These are phyloP conservation scores for Ganoderma leucocontextum DNA, from an alignment of 1,284 basidiomycete genomes.

Conservation along the genomic window DNA sequence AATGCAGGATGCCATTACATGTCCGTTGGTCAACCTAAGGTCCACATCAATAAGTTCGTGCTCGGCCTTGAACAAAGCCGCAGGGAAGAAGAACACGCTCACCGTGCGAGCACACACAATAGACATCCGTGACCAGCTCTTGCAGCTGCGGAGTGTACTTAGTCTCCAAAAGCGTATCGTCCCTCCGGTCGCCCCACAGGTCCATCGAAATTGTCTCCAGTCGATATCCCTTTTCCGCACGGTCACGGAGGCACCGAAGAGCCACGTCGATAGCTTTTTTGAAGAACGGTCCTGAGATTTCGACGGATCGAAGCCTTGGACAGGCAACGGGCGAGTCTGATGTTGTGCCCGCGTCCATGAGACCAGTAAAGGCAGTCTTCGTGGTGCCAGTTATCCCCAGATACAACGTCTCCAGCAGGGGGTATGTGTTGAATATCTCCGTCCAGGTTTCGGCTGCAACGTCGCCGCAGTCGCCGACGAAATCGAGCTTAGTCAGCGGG, in stretches of 20 bases:
- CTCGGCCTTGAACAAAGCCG: background rate
- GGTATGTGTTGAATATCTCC: background rate
- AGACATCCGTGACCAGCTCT: background rate
- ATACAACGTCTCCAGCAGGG: conserved; percentile 1
- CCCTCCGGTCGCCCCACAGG: background rate
- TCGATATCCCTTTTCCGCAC: background rate
- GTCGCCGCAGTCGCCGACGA: background rate
- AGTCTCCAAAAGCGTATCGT: background rate
- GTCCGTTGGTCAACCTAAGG: too few relatives aligned
- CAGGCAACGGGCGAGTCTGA: background rate
- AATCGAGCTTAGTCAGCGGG: background rate
- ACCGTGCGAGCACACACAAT: background rate
- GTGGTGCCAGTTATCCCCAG: background rate
- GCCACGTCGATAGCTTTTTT: background rate
- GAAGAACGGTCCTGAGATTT: background rate
- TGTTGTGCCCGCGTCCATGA: background rate
- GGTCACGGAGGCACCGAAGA: background rate
- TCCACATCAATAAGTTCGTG: too few relatives aligned
- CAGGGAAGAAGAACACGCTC: background rate
- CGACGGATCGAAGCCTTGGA: background rate
- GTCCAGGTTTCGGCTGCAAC: background rate
- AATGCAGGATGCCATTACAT: too few relatives aligned
- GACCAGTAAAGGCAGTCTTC: background rate
- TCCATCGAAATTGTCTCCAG: background rate
- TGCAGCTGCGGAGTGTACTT: background rate